Evolutionary conservation across 257 asterid genomes (phyloP).

Genomic region (Datura wrightii): DNA sequence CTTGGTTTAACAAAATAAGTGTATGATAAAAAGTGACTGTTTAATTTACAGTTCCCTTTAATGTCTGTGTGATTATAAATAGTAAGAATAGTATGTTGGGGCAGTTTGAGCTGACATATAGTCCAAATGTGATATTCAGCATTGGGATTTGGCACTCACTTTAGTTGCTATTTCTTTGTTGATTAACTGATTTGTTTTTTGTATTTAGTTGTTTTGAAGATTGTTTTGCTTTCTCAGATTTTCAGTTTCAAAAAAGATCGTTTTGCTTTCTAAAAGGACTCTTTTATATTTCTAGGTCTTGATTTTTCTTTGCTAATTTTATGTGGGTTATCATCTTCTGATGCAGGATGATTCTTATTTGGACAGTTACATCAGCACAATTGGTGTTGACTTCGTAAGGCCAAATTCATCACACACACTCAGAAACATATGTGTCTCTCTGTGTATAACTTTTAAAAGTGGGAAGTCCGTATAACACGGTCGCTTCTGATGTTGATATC

Average conservation of each 20-base stretch:
- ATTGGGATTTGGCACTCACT: neutral
- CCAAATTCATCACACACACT: neutral
- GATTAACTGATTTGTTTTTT: neutral
- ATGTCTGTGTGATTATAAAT: neutral
- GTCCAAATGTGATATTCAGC: neutral
- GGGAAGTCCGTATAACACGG: neutral
- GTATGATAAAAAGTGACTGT: neutral
- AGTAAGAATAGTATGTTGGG: neutral
- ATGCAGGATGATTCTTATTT: constrained; percentile 82
- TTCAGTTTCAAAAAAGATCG: no score
- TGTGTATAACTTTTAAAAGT: neutral
- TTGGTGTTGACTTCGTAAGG: constrained; percentile 96
- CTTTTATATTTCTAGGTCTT: neutral
- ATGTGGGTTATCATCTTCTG: constrained; percentile 11
- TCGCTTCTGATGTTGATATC: constrained; percentile 16
- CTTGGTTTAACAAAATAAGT: neutral
- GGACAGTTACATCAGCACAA: constrained; percentile 92
- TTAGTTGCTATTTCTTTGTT: neutral
- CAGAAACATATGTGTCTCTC: neutral
- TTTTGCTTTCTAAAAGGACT: constrained; percentile 10
- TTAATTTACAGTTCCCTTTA: neutral
- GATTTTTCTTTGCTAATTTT: constrained; percentile 25
- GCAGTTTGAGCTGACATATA: neutral
- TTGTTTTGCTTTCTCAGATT: no score
- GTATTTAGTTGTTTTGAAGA: neutral